Percentiles rank a stretch among this genome's conserved stretches.
phyloP scores from a whole-genome alignment of 805 yeast species.

The Maudiozyma barnettii region DNA sequence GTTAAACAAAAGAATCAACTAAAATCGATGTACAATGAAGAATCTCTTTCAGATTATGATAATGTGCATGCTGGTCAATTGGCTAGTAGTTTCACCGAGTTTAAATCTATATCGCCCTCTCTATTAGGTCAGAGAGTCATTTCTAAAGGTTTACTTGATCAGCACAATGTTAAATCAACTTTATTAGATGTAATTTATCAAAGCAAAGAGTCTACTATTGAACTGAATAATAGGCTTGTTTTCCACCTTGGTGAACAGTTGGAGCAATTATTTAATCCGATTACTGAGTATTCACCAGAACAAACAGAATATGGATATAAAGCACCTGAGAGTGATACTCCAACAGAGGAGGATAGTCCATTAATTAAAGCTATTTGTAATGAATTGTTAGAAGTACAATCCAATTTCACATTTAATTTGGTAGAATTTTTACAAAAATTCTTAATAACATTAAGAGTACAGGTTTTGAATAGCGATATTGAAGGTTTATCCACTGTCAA shows the following conservation, averaged over 20 bases:
- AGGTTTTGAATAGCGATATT: conserved; percentile 48
- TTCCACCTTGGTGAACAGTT: conserved; percentile 73
- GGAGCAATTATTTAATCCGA: conserved; percentile 82
- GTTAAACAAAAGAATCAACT: conserved; percentile 12
- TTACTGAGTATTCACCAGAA: conserved; percentile 88
- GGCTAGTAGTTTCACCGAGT: conserved; percentile 54
- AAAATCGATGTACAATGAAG: conserved; percentile 11
- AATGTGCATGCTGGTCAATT: conserved; percentile 77
- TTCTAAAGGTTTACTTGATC: conserved; percentile 49
- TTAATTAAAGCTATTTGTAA: conserved; percentile 46
- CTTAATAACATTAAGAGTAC: conserved; percentile 66
- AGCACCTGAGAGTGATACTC: conserved; percentile 38
- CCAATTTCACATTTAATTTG: conserved; percentile 59
- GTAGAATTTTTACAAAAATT: conserved; percentile 71
- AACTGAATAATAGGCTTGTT: conserved; percentile 67
- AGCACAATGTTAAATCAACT: conserved; percentile 39
- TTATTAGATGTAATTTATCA: conserved; percentile 70
- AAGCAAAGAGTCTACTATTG: conserved; percentile 40
- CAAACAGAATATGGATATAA: conserved; percentile 61
- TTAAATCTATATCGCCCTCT: conserved; percentile 39
- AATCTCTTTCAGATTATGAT: conserved; percentile 42
- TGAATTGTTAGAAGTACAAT: conserved; percentile 64
- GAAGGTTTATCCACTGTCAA: conserved; percentile 49
- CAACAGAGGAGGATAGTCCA: conserved; percentile 26
- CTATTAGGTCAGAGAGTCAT: conserved; percentile 45